A percentile compares a stretch with the other conserved stretches of the same genome.
Conservation (phyloP, 2,329 filamentous ascomycete genomes). For the Clathrospora elynae region DNA sequence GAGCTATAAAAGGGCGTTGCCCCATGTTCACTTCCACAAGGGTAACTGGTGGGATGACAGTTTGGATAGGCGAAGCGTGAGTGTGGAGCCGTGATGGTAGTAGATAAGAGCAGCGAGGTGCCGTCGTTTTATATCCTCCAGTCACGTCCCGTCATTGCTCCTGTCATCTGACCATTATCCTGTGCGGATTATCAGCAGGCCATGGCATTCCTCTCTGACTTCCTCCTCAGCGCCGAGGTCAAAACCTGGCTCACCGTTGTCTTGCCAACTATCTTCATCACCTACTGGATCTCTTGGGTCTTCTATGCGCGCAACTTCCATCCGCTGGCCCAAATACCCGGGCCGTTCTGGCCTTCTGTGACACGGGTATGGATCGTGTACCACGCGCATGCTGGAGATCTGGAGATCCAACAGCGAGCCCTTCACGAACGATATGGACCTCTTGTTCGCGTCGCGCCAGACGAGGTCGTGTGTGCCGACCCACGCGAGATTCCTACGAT, state of each 20-base stretch:
- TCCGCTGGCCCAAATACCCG: conserved; percentile 28
- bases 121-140: too few species aligned
- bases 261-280: conserved; percentile 1
- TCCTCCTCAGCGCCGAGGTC: conserved; percentile 1
- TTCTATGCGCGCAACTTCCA: conserved; percentile 26
- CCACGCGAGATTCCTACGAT: conserved; percentile 22
- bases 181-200: too few species aligned
- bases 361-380: conserved; percentile 36
- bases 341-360: conserved; percentile 31
- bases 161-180: too few species aligned
- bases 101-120: too few species aligned
- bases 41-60: too few species aligned
- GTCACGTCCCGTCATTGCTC: too few species aligned
- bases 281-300: conserved; percentile 19
- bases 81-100: too few species aligned
- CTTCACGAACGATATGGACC: conserved; percentile 42
- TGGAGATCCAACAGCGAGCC: conserved; percentile 18
- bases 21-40: too few species aligned
- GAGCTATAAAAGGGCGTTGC: too few species aligned
- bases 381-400: conserved; percentile 25
- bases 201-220: conserved; percentile 9
- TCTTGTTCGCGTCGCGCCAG: conserved; percentile 55
- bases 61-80: too few species aligned
- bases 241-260: conserved; percentile 7
- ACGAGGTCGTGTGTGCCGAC: conserved; percentile 43